These are phyloP conservation scores for Dipsacomyces acuminosporus DNA, from an alignment of 371 early-diverging fungal species.

Conservation along the genomic window DNA sequence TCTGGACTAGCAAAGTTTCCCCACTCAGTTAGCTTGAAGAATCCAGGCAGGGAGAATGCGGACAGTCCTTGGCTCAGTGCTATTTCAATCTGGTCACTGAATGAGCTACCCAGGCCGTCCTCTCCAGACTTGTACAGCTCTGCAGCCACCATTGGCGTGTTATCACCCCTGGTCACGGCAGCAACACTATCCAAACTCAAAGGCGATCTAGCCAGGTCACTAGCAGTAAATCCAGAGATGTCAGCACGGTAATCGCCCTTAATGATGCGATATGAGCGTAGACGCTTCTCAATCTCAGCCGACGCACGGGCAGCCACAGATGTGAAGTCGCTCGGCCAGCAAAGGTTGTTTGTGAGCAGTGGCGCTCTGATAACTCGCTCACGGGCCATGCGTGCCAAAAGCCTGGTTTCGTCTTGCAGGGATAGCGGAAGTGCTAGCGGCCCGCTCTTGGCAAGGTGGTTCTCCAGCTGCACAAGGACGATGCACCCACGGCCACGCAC, in stretches of 20 bases:
- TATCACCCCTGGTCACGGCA: constrained; percentile 20
- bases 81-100: constrained; percentile 30
- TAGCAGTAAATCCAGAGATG: constrained; percentile 24
- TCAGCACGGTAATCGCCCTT: constrained; percentile 22
- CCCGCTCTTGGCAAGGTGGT: constrained; percentile 68
- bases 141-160: constrained; percentile 35
- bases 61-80: constrained; percentile 42
- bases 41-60: constrained; percentile 27
- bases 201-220: constrained; percentile 16
- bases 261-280: constrained; percentile 53
- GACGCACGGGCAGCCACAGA: constrained; percentile 54
- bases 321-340: constrained; percentile 63
- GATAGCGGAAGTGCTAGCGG: constrained; percentile 63
- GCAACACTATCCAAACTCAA: constrained; percentile 15
- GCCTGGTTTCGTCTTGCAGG: constrained; percentile 76
- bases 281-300: constrained; percentile 63
- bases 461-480: constrained; percentile 74
- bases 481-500: constrained; percentile 61
- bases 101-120: neutral
- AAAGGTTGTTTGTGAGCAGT: constrained; percentile 73
- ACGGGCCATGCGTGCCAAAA: constrained; percentile 70
- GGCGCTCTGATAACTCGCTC: constrained; percentile 76
- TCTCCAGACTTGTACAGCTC: constrained; percentile 11
- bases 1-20: constrained; percentile 30
- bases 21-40: constrained; percentile 13